These are phyloP conservation scores for Gremmenia infestans DNA, from an alignment of 2,329 filamentous ascomycete species.

Conservation along the genomic window DNA sequence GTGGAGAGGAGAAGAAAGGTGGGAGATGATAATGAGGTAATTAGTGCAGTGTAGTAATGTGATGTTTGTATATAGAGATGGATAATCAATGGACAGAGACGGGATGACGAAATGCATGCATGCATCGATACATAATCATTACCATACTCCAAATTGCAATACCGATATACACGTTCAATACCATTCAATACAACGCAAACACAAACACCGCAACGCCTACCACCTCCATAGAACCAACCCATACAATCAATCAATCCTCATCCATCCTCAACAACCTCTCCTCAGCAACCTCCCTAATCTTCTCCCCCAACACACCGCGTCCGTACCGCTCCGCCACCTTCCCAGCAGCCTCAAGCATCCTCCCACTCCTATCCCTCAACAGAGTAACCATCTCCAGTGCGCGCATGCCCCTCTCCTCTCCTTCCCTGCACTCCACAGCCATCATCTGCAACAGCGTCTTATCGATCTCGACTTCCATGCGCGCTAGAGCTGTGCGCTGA, in stretches of 20 bases:
- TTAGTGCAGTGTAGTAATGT: too few species aligned
- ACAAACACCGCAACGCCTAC: too few species aligned
- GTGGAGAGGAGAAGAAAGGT: too few species aligned
- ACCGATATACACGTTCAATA: background rate
- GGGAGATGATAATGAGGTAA: too few species aligned
- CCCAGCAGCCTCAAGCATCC: slow-evolving; percentile 85
- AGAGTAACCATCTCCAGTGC: slow-evolving; percentile 85
- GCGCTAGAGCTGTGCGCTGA: slow-evolving; percentile 62
- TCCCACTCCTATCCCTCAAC: slow-evolving; percentile 77
- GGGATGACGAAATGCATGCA: background rate
- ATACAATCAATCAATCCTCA: slow-evolving; percentile 26
- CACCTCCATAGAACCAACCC: background rate
- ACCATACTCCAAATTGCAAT: background rate
- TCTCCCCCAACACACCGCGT: slow-evolving; percentile 72
- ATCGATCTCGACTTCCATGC: slow-evolving; percentile 79
- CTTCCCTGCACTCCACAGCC: slow-evolving; percentile 83
- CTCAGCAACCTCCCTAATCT: slow-evolving; percentile 85
- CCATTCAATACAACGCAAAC: background rate
- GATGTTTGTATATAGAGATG: background rate
- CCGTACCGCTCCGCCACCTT: slow-evolving; percentile 88
- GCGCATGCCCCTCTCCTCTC: slow-evolving; percentile 91
- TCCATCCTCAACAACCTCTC: slow-evolving; percentile 30
- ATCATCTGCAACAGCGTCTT: slow-evolving; percentile 86
- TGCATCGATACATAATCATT: background rate
- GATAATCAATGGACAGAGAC: background rate